Evolutionary conservation across 1,139 yeast genomes (phyloP).

Genomic region (Spathaspora sp.): DNA sequence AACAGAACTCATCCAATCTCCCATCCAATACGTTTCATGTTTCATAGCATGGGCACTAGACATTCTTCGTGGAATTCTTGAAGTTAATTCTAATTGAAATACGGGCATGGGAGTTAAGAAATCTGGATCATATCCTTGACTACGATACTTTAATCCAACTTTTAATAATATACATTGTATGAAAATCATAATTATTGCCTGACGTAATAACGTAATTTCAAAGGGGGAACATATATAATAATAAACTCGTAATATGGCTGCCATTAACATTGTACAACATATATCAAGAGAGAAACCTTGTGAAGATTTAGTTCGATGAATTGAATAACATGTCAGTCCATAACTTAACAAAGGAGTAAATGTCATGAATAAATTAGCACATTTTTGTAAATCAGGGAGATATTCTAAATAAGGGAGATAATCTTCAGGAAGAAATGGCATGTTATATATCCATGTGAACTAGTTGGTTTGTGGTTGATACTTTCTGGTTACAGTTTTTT

Average conservation of each 20-base stretch:
- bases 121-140: constrained; percentile 41
- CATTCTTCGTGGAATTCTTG: constrained; percentile 20
- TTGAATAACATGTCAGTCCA: constrained; percentile 76
- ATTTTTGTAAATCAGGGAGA: constrained; percentile 44
- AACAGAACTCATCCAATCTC: constrained; percentile 6
- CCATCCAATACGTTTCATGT: constrained; percentile 12
- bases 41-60: constrained; percentile 13
- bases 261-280: constrained; percentile 86
- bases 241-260: constrained; percentile 69
- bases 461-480: background rate
- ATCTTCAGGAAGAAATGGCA: constrained; percentile 22
- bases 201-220: constrained; percentile 72
- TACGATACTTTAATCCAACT: constrained; percentile 62
- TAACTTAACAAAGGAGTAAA: constrained; percentile 83
- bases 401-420: constrained; percentile 32
- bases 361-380: constrained; percentile 51
- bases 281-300: constrained; percentile 85
- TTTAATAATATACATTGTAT: constrained; percentile 67
- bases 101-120: constrained; percentile 33
- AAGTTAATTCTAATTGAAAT: constrained; percentile 28
- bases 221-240: constrained; percentile 80
- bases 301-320: constrained; percentile 61
- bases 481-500: background rate
- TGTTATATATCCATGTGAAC: background rate
- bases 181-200: constrained; percentile 73